Evolutionary conservation across 495 filamentous ascomycete genomes (phyloP), one percentile per base, ranked within the genome.

Genomic region (Neurospora hispaniola): DNA sequence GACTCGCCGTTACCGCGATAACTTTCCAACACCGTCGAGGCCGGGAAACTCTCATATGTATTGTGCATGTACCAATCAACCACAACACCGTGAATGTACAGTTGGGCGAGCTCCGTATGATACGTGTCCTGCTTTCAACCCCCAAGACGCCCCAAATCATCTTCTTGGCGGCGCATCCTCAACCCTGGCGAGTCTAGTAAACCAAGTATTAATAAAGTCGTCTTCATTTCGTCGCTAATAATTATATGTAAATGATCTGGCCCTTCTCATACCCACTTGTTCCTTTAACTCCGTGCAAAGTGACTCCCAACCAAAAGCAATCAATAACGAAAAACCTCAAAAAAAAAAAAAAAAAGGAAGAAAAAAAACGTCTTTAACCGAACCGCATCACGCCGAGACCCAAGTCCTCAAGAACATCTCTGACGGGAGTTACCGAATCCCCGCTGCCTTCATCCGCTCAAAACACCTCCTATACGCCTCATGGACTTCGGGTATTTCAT

Each of bases 391-490:
- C 54, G 54, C 54, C 54, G 27, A 31, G 14, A 66, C 54, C 54
- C 27, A 9, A 35, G 3, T 66, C 27, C 2, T 66, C 23, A 35
- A 35, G 6, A 62, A 4, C 27, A 14, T 18, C 54, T 12, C 7
- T 7, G 1, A 18, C 54, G 1, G 6, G 27, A 66, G 31, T 42
- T 83, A 87, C 78, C 83, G 76, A 42, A 84, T 78, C 31, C 86
- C 88, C 72, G 84, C 85, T 72, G 84, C 86, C 76, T 86, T 88
- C 88, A 90, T 90, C 44, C 88, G 82, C 81, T 89, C 86, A 82
- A 91, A 90, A 76, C 89, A 91, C 69, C 76, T 75, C 70, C 79
- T 80, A 74, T 90, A 90, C 39, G 88, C 89, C 76, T 88, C 85
- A 74, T 89, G 88, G 54, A 90, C 83, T 82, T 90, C 87, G 7